Conservation (phyloP, 2,329 filamentous ascomycete genomes). For the Pseudogymnoascus sp. region DNA sequence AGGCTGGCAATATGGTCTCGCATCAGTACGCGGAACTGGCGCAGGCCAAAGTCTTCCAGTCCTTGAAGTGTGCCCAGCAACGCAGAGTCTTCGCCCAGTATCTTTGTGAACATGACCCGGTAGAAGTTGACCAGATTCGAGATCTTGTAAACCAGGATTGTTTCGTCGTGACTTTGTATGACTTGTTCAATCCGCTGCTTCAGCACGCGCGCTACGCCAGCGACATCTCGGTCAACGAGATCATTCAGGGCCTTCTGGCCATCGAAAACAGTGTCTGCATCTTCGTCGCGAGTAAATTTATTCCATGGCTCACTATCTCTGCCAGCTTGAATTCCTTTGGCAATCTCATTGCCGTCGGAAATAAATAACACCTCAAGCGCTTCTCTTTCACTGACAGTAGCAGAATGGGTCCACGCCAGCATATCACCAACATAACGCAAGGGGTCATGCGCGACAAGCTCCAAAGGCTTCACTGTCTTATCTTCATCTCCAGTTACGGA, state of each 20-base stretch:
- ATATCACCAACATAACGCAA: conserved; percentile 92
- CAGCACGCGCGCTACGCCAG: conserved; percentile 73
- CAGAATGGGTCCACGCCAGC: conserved; percentile 93
- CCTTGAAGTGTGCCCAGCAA: conserved; percentile 54
- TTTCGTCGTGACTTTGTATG: conserved; percentile 85
- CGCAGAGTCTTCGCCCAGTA: conserved; percentile 59
- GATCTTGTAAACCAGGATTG: conserved; percentile 79
- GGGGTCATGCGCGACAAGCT: conserved; percentile 85
- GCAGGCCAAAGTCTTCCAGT: conserved; percentile 67
- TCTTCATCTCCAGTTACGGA: conserved; percentile 50
- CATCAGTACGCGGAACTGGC: conserved; percentile 74
- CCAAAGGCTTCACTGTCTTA: conserved; percentile 73
- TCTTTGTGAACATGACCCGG: conserved; percentile 69
- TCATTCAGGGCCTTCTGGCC: conserved; percentile 73
- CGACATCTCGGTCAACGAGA: conserved; percentile 77
- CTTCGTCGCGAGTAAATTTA: conserved; percentile 39
- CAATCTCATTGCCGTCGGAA: conserved; percentile 80
- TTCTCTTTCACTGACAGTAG: conserved; percentile 87
- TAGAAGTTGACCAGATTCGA: conserved; percentile 88
- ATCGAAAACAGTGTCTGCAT: conserved; percentile 58
- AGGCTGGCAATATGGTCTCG: conserved; percentile 70
- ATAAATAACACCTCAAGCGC: conserved; percentile 87
- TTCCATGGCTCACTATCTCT: conserved; percentile 80
- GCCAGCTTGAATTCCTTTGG: conserved; percentile 70
- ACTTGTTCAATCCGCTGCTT: conserved; percentile 85